phyloP scores from a whole-genome alignment of 208 protist species.

The Leishmania gerbilli region DNA sequence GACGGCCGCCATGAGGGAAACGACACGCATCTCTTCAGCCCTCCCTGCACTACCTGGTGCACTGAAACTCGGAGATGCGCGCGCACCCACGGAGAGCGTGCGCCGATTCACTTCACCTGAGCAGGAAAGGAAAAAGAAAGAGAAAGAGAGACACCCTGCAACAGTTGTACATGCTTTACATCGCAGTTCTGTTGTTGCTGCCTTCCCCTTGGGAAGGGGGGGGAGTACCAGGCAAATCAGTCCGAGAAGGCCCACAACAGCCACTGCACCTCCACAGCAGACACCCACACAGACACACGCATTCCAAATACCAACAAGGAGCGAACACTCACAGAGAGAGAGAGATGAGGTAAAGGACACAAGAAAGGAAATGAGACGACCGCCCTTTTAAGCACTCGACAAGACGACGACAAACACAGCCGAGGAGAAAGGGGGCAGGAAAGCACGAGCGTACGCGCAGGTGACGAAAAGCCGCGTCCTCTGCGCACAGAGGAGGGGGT shows the following conservation, averaged over 20 bases:
- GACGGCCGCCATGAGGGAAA: background rate
- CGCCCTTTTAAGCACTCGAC: background rate
- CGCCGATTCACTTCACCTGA: background rate
- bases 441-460: background rate
- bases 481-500: background rate
- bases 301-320: background rate
- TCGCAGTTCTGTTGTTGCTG: background rate
- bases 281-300: background rate
- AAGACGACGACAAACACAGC: background rate
- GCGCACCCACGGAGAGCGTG: background rate
- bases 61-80: background rate
- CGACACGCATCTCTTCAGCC: background rate
- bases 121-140: conserved; percentile 3
- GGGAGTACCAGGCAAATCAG: background rate
- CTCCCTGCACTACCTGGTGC: background rate
- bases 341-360: background rate
- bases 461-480: background rate
- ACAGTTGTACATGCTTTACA: conserved; percentile 9
- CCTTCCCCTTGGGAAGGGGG: background rate
- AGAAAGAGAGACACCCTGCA: background rate
- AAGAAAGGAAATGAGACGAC: background rate
- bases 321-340: background rate
- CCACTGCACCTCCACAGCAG: background rate
- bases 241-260: background rate
- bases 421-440: background rate